These are phyloP conservation scores for Nemania sp. DNA, from an alignment of 2,329 filamentous ascomycete genomes.

Conservation along the genomic window DNA sequence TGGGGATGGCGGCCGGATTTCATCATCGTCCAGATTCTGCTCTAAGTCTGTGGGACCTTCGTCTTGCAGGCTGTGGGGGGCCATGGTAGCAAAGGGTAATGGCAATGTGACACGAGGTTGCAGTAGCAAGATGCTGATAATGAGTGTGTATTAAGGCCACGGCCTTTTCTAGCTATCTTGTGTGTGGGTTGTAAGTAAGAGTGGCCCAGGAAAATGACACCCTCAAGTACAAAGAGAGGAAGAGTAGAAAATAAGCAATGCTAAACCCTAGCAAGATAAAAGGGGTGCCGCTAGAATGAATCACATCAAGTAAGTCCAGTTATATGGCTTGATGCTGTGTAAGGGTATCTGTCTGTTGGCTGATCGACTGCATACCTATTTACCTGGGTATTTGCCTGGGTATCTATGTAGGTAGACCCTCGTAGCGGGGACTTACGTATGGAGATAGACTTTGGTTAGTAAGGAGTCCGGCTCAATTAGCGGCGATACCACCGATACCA, in stretches of 20 bases:
- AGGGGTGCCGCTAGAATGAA: no score
- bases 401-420: not conserved
- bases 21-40: conserved; percentile 40
- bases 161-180: not conserved
- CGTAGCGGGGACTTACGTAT: conserved; percentile 13
- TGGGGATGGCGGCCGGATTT: conserved; percentile 53
- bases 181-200: not conserved
- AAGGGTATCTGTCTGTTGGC: no score
- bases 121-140: not conserved
- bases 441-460: no score
- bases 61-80: conserved; percentile 47
- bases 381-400: no score
- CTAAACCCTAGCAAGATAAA: not conserved
- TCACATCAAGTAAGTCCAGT: not conserved
- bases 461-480: not conserved
- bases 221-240: not conserved
- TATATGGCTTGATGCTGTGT: not conserved
- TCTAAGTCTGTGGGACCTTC: conserved; percentile 48
- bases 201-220: not conserved
- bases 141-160: not conserved
- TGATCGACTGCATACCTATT: no score
- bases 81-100: conserved; percentile 40
- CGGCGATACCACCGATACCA: not conserved
- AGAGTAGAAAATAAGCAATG: not conserved
- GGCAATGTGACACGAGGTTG: conserved; percentile 1